Conservation (phyloP, 2,329 filamentous ascomycete species). For the Apiospora sp. region DNA sequence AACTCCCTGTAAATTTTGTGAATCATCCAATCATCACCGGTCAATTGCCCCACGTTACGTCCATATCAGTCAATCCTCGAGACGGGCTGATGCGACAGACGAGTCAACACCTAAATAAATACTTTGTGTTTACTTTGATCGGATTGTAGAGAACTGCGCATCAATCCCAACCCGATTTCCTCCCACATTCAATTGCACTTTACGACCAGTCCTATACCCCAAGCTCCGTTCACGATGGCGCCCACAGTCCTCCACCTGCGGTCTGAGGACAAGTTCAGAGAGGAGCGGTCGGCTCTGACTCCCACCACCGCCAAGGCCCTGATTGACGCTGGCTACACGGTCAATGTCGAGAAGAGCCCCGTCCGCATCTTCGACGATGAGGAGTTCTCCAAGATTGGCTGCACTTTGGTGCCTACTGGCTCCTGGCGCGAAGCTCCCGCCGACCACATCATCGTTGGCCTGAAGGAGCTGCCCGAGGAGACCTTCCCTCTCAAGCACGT, state of each 20-base stretch:
- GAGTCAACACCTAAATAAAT: not conserved
- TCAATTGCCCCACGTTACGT: slow-evolving; percentile 8
- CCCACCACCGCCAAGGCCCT: slow-evolving; percentile 62
- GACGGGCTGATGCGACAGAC: not conserved
- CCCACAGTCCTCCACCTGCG: slow-evolving; percentile 59
- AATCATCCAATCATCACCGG: not conserved
- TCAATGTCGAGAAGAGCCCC: slow-evolving; percentile 73
- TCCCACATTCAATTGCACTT: too few species aligned
- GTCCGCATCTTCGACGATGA: slow-evolving; percentile 70
- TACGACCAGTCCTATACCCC: not conserved
- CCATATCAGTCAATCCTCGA: not conserved
- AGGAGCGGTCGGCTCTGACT: slow-evolving; percentile 59
- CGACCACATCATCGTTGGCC: slow-evolving; percentile 75
- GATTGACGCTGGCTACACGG: slow-evolving; percentile 72
- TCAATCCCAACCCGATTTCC: not conserved
- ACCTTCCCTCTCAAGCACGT: slow-evolving; percentile 76
- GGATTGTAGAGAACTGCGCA: not conserved
- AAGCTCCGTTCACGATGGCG: slow-evolving; percentile 34
- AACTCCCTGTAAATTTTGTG: slow-evolving; percentile 8
- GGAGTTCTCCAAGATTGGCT: slow-evolving; percentile 70
- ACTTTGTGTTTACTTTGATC: not conserved
- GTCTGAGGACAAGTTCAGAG: slow-evolving; percentile 66
- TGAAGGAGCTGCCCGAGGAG: slow-evolving; percentile 81
- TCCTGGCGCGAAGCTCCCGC: slow-evolving; percentile 73
- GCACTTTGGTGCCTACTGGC: slow-evolving; percentile 69